Conservation (phyloP, 2,329 filamentous ascomycete species). For the Paraphaeosphaeria minitans region DNA sequence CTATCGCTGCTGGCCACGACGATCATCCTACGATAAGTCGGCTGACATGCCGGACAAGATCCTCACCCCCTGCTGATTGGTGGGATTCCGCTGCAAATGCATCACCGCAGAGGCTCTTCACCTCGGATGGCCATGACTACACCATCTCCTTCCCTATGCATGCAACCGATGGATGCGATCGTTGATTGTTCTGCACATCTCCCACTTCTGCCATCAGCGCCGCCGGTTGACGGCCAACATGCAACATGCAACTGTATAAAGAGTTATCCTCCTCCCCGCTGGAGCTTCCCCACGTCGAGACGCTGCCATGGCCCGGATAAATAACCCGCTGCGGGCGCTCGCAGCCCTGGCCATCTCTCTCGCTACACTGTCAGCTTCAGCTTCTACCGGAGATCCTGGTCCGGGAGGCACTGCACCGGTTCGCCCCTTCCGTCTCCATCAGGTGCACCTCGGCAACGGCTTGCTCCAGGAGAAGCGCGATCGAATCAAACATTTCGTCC, state of each 20-base stretch:
- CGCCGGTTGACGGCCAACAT: background rate
- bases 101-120: background rate
- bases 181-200: background rate
- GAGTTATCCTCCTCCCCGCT: background rate
- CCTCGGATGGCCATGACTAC: background rate
- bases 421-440: conserved; percentile 21
- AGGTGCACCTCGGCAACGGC: conserved; percentile 20
- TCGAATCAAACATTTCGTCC: conserved; percentile 16
- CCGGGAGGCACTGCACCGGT: conserved; percentile 18
- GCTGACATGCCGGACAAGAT: background rate
- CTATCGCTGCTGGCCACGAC: background rate
- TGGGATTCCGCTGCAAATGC: background rate
- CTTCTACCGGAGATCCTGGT: conserved; percentile 10
- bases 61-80: background rate
- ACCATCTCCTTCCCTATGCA: background rate
- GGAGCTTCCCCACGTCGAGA: background rate
- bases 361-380: background rate
- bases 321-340: background rate
- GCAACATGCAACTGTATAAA: background rate
- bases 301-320: conserved; percentile 3
- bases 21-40: background rate
- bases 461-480: conserved; percentile 22
- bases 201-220: background rate
- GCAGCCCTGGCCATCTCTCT: background rate
- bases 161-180: background rate